These are phyloP conservation scores for Coffea humblotiana DNA, from an alignment of 305 asterid genomes.

Conservation along the genomic window DNA sequence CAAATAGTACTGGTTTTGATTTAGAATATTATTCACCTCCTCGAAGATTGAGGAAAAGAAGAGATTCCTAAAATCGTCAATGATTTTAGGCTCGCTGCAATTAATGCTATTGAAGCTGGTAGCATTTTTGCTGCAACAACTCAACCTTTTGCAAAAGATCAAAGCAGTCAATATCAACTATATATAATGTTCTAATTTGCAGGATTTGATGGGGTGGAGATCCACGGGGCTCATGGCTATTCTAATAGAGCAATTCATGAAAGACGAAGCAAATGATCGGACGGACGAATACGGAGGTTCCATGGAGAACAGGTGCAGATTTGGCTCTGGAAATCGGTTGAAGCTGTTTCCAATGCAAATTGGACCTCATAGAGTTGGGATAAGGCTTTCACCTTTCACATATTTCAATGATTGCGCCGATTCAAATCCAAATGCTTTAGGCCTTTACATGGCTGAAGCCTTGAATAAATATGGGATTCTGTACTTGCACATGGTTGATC, in stretches of 20 bases:
- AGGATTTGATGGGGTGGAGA: conserved; percentile 69
- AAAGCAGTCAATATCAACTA: too few species aligned
- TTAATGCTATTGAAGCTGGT: conserved; percentile 79
- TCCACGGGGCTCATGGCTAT: conserved; percentile 70
- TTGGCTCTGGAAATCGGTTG: too few species aligned
- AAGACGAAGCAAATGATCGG: conserved; percentile 60
- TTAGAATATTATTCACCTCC: conserved; percentile 44
- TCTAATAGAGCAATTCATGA: conserved; percentile 62
- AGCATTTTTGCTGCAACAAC: conserved; percentile 6
- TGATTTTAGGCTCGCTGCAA: conserved; percentile 65
- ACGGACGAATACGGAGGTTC: conserved; percentile 67
- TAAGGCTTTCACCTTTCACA: too few species aligned
- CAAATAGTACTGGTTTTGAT: conserved; percentile 28
- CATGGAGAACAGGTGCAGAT: conserved; percentile 4
- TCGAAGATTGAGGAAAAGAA: conserved; percentile 45
- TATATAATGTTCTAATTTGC: not conserved
- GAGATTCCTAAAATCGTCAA: conserved; percentile 60
- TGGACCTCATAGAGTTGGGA: too few species aligned
- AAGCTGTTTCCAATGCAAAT: too few species aligned
- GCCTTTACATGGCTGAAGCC: too few species aligned
- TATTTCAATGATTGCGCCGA: too few species aligned
- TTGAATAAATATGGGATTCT: too few species aligned
- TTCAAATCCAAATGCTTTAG: too few species aligned
- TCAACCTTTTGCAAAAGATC: conserved; percentile 10
- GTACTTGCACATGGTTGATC: too few species aligned